phyloP scores from a whole-genome alignment of 2,329 filamentous ascomycete genomes.

The Huntiella decipiens region DNA sequence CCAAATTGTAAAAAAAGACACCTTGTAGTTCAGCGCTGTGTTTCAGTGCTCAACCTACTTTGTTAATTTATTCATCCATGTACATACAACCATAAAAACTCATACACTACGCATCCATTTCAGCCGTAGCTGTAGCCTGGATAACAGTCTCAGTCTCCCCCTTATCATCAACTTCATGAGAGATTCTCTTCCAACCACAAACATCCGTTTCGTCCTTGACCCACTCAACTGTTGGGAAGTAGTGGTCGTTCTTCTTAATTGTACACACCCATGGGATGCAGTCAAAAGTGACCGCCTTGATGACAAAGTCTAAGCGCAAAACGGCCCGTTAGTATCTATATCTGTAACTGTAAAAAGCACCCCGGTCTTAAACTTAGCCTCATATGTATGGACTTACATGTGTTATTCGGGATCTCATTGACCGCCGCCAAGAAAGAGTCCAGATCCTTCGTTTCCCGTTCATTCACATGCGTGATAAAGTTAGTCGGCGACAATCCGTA shows the following conservation, averaged over 20 bases:
- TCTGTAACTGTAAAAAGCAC: neutral
- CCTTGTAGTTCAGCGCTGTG: too few species aligned
- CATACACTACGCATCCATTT: neutral
- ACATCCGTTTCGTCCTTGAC: slow-evolving; percentile 41
- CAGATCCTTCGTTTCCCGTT: slow-evolving; percentile 64
- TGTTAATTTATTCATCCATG: neutral
- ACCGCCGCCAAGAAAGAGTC: slow-evolving; percentile 65
- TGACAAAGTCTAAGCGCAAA: slow-evolving; percentile 49
- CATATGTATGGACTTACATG: slow-evolving; percentile 38
- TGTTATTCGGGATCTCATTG: slow-evolving; percentile 81
- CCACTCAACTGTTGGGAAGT: slow-evolving; percentile 57
- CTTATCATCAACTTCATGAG: slow-evolving; percentile 15
- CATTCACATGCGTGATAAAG: slow-evolving; percentile 93
- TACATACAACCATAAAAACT: neutral
- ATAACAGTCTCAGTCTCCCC: neutral
- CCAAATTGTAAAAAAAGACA: too few species aligned
- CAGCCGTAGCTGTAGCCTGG: neutral
- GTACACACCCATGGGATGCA: slow-evolving; percentile 98
- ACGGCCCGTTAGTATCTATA: slow-evolving; percentile 12
- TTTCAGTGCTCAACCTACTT: too few species aligned
- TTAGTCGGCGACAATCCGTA: slow-evolving; percentile 91
- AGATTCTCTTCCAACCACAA: slow-evolving; percentile 43
- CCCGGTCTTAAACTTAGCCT: neutral
- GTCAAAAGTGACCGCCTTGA: slow-evolving; percentile 96
- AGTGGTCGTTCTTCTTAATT: slow-evolving; percentile 99